These are phyloP conservation scores for Pyrenula massariospora DNA, from an alignment of 495 filamentous ascomycete species.

Conservation along the genomic window DNA sequence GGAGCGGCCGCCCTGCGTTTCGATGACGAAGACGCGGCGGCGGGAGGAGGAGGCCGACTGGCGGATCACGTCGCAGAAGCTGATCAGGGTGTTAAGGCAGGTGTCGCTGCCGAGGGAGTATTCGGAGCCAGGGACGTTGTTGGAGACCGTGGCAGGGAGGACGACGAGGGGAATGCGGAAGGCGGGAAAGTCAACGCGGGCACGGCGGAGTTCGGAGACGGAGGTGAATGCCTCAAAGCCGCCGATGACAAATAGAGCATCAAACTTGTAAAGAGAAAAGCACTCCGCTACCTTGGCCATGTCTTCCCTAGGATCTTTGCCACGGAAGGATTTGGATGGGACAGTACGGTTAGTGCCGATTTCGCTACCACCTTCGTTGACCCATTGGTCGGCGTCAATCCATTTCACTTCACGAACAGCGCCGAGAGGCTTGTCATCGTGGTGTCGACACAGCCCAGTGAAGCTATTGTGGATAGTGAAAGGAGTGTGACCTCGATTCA, in stretches of 20 bases:
- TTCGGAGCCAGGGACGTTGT: slow-evolving; percentile 97
- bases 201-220: slow-evolving; percentile 72
- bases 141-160: slow-evolving; percentile 92
- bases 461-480: slow-evolving; percentile 95
- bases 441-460: slow-evolving; percentile 85
- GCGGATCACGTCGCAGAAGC: slow-evolving; percentile 94
- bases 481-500: slow-evolving; percentile 84
- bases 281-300: slow-evolving; percentile 72
- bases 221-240: slow-evolving; percentile 97
- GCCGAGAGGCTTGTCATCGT: slow-evolving; percentile 66
- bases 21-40: slow-evolving; percentile 90
- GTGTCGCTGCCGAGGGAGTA: slow-evolving; percentile 96
- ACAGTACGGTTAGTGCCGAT: slow-evolving; percentile 96
- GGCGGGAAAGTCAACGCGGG: slow-evolving; percentile 61
- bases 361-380: slow-evolving; percentile 90
- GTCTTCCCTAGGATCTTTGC: slow-evolving; percentile 34
- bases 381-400: slow-evolving; percentile 93
- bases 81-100: slow-evolving; percentile 89
- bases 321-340: slow-evolving; percentile 42
- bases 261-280: slow-evolving; percentile 77
- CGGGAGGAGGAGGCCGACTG: slow-evolving; percentile 91
- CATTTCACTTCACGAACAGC: slow-evolving; percentile 76
- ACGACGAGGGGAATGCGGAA: slow-evolving; percentile 90
- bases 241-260: slow-evolving; percentile 85
- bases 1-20: slow-evolving; percentile 90